These are phyloP conservation scores for Meyerozyma elateridarum DNA, from an alignment of 1,139 yeast genomes.

Conservation along the genomic window DNA sequence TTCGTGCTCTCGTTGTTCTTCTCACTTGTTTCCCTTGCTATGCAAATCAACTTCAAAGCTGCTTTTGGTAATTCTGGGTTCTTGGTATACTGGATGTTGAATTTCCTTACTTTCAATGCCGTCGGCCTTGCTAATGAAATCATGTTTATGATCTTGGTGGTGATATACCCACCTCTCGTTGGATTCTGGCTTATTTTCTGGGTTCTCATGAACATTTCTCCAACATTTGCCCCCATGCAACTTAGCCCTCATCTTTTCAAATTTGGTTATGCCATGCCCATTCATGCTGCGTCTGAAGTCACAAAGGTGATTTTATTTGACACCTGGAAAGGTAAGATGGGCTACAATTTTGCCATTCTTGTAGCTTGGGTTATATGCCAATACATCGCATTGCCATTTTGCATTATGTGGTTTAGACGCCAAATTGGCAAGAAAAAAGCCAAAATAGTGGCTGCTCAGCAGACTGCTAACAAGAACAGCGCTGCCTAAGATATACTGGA, in stretches of 20 bases:
- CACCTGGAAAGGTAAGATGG: constrained; percentile 52
- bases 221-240: constrained; percentile 57
- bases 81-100: constrained; percentile 59
- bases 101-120: constrained; percentile 55
- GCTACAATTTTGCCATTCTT: constrained; percentile 54
- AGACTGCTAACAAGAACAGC: neutral
- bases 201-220: constrained; percentile 56
- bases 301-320: constrained; percentile 54
- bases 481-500: constrained; percentile 1
- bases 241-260: constrained; percentile 50
- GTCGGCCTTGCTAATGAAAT: constrained; percentile 64
- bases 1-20: constrained; percentile 52
- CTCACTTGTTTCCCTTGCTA: constrained; percentile 56
- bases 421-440: neutral
- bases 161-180: constrained; percentile 42
- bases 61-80: constrained; percentile 62
- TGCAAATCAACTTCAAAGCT: constrained; percentile 46
- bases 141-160: constrained; percentile 42
- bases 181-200: constrained; percentile 63
- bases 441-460: too few relatives aligned
- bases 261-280: constrained; percentile 64
- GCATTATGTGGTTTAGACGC: constrained; percentile 1
- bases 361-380: constrained; percentile 50
- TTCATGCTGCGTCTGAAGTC: constrained; percentile 54
- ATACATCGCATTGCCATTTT: constrained; percentile 37